A percentile compares a stretch with the other conserved stretches of the same genome.
Evolutionary conservation across 139 green algal species (phyloP).

Genomic region (Haematococcus lacustris): DNA sequence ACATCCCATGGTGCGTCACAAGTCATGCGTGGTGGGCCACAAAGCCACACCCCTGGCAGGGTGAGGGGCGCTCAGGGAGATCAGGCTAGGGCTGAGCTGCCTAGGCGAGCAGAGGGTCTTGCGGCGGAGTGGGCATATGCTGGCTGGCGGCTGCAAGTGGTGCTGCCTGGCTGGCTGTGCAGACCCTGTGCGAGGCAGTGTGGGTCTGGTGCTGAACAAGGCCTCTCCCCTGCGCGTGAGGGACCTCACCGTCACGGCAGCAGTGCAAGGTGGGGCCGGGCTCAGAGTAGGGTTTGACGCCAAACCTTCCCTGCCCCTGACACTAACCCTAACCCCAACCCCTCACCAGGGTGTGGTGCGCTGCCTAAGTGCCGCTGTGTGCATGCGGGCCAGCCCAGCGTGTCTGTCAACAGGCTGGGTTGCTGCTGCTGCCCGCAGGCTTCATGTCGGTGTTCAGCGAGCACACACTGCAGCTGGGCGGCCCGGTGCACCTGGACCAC

Average conservation of each 20-base stretch:
- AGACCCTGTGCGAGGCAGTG: conserved; percentile 21
- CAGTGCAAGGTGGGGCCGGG: conserved; percentile 19
- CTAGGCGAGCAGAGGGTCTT: no score
- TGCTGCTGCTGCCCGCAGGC: no score
- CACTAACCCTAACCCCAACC: no score
- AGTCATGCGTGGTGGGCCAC: not conserved
- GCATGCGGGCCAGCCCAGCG: no score
- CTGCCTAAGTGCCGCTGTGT: no score
- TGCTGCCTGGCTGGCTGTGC: not conserved
- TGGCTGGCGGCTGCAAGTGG: not conserved
- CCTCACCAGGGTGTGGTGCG: no score
- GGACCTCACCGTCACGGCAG: conserved; percentile 25
- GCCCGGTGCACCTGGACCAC: conserved; percentile 37
- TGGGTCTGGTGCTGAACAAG: conserved; percentile 45
- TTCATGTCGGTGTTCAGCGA: conserved; percentile 33
- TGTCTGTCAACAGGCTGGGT: no score
- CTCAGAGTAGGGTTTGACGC: no score
- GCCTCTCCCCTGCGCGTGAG: conserved; percentile 22
- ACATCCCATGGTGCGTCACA: conserved; percentile 23
- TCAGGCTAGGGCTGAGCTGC: not conserved
- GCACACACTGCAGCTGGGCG: conserved; percentile 32
- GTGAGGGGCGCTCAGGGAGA: not conserved
- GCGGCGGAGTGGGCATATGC: no score
- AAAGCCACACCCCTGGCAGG: not conserved
- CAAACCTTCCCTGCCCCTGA: no score